Conservation (phyloP, 306 rosid species). For the Begonia loranthoides region DNA sequence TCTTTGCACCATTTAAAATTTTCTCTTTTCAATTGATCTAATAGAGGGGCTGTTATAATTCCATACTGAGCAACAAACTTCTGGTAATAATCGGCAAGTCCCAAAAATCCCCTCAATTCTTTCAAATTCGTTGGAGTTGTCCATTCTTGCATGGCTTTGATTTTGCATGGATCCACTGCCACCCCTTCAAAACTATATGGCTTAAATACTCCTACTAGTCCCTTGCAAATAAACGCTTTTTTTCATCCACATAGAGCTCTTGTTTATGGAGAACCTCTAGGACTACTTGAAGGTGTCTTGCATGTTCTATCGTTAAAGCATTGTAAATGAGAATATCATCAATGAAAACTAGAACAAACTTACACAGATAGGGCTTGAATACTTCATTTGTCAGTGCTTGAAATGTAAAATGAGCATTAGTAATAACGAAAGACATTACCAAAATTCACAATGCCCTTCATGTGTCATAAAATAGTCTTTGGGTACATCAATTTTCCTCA, state of each 20-base stretch:
- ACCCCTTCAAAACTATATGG: background rate
- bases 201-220: background rate
- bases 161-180: background rate
- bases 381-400: background rate
- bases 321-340: background rate
- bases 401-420: background rate
- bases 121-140: background rate
- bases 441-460: slow-evolving; percentile 1
- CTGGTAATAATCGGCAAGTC: background rate
- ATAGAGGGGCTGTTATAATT: background rate
- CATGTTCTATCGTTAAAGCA: background rate
- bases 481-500: background rate
- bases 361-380: background rate
- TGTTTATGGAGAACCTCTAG: background rate
- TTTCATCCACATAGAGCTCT: background rate
- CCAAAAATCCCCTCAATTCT: background rate
- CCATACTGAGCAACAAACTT: no score
- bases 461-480: background rate
- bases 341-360: no score
- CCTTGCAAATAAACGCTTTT: background rate
- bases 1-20: background rate
- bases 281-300: background rate
- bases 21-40: background rate
- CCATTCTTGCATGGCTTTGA: background rate
- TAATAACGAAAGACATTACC: background rate